A percentile compares a stretch with the other conserved stretches of the same genome.
Conservation (phyloP, 768 basidiomycete genomes). For the Calocybe indica region DNA sequence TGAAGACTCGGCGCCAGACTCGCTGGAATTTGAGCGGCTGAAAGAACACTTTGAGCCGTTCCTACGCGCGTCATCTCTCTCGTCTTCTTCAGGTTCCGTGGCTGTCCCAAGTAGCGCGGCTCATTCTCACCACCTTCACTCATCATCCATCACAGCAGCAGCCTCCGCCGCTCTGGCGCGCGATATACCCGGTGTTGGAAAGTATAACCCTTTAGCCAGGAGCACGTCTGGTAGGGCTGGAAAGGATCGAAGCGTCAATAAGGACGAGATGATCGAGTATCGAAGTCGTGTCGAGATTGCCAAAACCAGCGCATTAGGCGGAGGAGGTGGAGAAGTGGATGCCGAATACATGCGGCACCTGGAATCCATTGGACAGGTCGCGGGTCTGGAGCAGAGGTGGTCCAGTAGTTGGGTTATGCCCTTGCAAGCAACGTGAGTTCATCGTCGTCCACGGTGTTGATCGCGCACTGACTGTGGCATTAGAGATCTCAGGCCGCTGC, state of each 20-base stretch:
- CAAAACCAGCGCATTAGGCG: conserved; percentile 44
- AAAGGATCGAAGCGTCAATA: conserved; percentile 61
- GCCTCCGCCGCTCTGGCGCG: conserved; percentile 85
- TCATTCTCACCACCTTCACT: conserved; percentile 68
- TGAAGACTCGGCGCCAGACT: conserved; percentile 81
- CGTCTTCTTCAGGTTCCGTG: conserved; percentile 50
- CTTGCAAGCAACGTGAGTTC: conserved; percentile 52
- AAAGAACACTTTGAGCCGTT: conserved; percentile 98
- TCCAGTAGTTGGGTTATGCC: conserved; percentile 71
- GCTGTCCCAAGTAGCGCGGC: conserved; percentile 42
- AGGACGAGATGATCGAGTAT: conserved; percentile 77
- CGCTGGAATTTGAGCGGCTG: conserved; percentile 86
- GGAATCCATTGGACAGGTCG: conserved; percentile 56
- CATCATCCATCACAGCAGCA: conserved; percentile 81
- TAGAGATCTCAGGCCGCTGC: conserved; percentile 81
- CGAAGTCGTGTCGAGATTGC: conserved; percentile 63
- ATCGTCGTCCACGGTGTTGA: background rate
- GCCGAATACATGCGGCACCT: conserved; percentile 65
- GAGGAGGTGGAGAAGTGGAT: conserved; percentile 63
- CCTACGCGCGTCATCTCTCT: conserved; percentile 75
- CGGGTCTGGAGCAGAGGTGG: conserved; percentile 77
- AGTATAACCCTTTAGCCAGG: conserved; percentile 61
- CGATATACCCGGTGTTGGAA: conserved; percentile 78
- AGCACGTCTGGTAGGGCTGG: conserved; percentile 38
- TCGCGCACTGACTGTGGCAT: background rate